Conservation (phyloP, 768 basidiomycete genomes). For the Rhizopogon salebrosus region DNA sequence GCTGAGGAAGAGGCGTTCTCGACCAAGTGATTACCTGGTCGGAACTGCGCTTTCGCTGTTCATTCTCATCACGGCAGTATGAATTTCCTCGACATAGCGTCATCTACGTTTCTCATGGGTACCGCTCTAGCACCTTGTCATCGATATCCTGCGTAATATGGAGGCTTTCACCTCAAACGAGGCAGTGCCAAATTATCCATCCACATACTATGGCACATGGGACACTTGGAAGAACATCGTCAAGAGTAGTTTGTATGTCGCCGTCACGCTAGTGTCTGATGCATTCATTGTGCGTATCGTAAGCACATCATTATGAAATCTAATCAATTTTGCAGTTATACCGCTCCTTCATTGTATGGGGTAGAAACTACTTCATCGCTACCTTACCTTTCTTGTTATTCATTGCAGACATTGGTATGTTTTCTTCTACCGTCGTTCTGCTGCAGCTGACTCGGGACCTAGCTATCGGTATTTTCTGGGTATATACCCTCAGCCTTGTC, state of each 20-base stretch:
- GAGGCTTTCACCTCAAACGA: constrained; percentile 17
- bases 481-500: constrained; percentile 13
- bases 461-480: constrained; percentile 17
- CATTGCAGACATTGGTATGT: constrained; percentile 23
- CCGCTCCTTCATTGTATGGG: constrained; percentile 22
- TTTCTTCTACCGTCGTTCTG: too few relatives aligned
- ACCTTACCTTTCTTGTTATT: constrained; percentile 18
- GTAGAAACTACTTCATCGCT: constrained; percentile 11
- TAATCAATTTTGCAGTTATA: constrained; percentile 13
- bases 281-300: constrained; percentile 20
- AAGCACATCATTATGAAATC: not conserved
- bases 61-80: constrained; percentile 8
- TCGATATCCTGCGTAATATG: constrained; percentile 20
- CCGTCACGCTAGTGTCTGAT: constrained; percentile 21
- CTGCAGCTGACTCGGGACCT: not conserved
- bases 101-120: not conserved
- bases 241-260: constrained; percentile 18
- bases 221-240: constrained; percentile 16
- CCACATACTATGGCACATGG: constrained; percentile 14
- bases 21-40: constrained; percentile 8
- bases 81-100: not conserved
- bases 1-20: constrained; percentile 5
- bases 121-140: constrained; percentile 16
- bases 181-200: constrained; percentile 10
- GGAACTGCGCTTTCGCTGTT: constrained; percentile 10